phyloP scores from a whole-genome alignment of 2,329 filamentous ascomycete species.

The Cladosporium oxysporum region DNA sequence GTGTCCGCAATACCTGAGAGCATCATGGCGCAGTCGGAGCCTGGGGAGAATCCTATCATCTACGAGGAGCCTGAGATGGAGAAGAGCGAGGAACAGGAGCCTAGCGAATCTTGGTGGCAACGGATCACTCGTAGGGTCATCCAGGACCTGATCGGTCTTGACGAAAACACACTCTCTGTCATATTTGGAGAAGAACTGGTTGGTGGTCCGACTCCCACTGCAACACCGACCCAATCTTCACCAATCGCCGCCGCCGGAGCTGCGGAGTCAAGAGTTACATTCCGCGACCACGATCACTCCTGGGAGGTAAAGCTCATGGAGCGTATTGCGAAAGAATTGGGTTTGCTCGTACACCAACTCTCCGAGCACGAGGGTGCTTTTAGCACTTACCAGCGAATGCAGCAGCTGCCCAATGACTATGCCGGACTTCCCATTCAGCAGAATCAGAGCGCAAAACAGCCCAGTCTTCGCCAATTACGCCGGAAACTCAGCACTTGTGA shows the following conservation, averaged over 20 bases:
- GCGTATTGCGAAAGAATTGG: constrained; percentile 82
- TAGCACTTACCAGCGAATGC: constrained; percentile 75
- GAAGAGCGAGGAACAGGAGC: constrained; percentile 32
- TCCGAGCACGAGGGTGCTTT: constrained; percentile 89
- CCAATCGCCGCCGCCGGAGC: constrained; percentile 32
- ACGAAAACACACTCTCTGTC: constrained; percentile 79
- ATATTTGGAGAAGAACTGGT: constrained; percentile 81
- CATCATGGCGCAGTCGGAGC: constrained; percentile 23
- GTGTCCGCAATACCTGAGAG: constrained; percentile 25
- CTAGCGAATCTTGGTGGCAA: constrained; percentile 70
- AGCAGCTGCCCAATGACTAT: constrained; percentile 70
- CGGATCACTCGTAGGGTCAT: constrained; percentile 84
- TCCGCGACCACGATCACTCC: constrained; percentile 40
- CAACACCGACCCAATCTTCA: constrained; percentile 32
- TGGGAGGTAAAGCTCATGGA: constrained; percentile 83
- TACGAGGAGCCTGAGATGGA: constrained; percentile 24
- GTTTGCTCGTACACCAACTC: constrained; percentile 77
- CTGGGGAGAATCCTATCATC: constrained; percentile 31
- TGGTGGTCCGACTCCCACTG: constrained; percentile 36
- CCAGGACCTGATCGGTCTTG: constrained; percentile 84
- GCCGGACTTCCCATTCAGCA: constrained; percentile 55
- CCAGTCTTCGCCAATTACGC: constrained; percentile 31
- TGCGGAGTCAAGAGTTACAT: constrained; percentile 36
- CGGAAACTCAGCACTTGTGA: constrained; percentile 19
- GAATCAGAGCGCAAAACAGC: constrained; percentile 20